Percentiles rank a stretch among this genome's conserved stretches.
Evolutionary conservation across 495 filamentous ascomycete genomes (phyloP).

Genomic region (Staphylotrichum longicolle): DNA sequence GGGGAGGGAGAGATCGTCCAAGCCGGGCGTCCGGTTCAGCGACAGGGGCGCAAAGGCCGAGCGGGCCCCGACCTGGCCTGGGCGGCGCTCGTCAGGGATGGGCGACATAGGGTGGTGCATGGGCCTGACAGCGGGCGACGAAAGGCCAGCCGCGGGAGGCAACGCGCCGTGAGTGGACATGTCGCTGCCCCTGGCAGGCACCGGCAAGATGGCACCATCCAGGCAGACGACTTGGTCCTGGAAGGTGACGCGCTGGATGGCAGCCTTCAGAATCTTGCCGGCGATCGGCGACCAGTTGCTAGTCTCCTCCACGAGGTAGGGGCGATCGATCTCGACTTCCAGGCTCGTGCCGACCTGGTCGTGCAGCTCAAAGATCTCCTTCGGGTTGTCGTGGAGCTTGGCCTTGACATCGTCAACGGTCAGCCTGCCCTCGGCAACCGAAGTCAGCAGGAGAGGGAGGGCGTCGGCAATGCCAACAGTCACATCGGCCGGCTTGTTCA

Average conservation of each 20-base stretch:
- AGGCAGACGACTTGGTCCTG: constrained; percentile 73
- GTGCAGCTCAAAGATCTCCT: constrained; percentile 82
- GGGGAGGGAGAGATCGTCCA: constrained; percentile 55
- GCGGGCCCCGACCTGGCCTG: constrained; percentile 21
- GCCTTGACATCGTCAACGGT: constrained; percentile 70
- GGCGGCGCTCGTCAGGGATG: constrained; percentile 26
- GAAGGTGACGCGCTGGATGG: constrained; percentile 77
- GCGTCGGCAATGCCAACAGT: constrained; percentile 71
- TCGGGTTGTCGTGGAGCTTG: constrained; percentile 76
- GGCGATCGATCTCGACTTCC: constrained; percentile 71
- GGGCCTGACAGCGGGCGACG: constrained; percentile 56
- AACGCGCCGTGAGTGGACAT: constrained; percentile 70
- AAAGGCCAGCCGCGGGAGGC: constrained; percentile 43
- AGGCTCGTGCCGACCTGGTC: constrained; percentile 72
- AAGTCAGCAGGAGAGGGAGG: constrained; percentile 73
- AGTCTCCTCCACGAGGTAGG: constrained; percentile 56
- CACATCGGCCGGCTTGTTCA: constrained; percentile 50
- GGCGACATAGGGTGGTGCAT: constrained; percentile 40
- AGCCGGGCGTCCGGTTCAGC: constrained; percentile 22
- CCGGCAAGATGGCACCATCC: constrained; percentile 61
- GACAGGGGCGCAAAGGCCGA: constrained; percentile 20
- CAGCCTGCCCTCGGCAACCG: constrained; percentile 71
- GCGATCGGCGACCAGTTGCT: constrained; percentile 71
- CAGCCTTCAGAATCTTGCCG: constrained; percentile 67
- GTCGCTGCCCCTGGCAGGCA: constrained; percentile 63